Evolutionary conservation across 305 asterid genomes (phyloP), one percentile per base, ranked within the genome.

Genomic region (Caryopteris hybrid): DNA sequence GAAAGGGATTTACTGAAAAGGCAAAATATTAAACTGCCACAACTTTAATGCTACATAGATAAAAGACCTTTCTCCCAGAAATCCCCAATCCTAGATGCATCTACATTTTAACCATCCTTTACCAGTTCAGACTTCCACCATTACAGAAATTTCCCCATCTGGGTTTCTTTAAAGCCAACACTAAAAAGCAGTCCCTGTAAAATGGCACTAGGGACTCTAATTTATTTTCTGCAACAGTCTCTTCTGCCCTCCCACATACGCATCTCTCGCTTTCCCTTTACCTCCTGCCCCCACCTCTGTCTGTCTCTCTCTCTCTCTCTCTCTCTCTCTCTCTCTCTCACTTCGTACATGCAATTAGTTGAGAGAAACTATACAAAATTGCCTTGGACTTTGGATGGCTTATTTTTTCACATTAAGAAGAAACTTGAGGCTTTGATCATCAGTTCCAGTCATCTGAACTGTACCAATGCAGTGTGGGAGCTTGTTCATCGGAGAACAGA

Each of bases 381-480:
- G 66, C 14, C n/a, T n/a, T n/a, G n/a, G n/a, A n/a, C n/a, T n/a
- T 14, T 42, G 41, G 70, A 45, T 9, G 55, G 55, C 41, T 31
- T 18, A 61, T 29, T 5, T 54, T 41, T 21, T 11, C 5, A 2
- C 2, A 6, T 9, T 17, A n/a, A n/a, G n/a, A n/a, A n/a, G n/a
- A n/a, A n/a, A n/a, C n/a, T 55, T 27, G 1, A 17, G 12, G 7
- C 11, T 4, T 1, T 13, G 8, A 41, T 5, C 2, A 53, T 82
- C 80, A 88, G 72, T 76, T 85, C 97, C 96, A 89, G 8, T 83
- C 91, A 4, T 87, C 89, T 4, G 85, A 74, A 2, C 73, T 73
- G 76, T 83, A 88, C 97, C 98, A 92, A 52, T 79, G 95, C 48
- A 92, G 95, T 6, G 85, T 82, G 2, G 98, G 98, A 65, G 98